phyloP scores from a whole-genome alignment of 1,284 basidiomycete genomes.

The Volvariella volvacea region DNA sequence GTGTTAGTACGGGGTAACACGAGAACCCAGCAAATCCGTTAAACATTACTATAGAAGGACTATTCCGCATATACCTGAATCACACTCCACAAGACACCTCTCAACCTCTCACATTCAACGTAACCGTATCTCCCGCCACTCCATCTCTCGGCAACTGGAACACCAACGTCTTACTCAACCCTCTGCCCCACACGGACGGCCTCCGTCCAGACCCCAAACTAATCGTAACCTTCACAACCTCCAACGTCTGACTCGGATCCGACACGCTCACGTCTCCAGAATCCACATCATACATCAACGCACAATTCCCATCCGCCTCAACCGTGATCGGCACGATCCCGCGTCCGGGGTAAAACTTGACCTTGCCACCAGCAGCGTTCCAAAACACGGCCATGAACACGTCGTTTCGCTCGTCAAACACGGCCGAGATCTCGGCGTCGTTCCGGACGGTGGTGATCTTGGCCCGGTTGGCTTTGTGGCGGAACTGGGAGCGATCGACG shows the following conservation, averaged over 20 bases:
- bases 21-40: too few species aligned
- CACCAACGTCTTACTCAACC: slow-evolving; percentile 7
- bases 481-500: slow-evolving; percentile 26
- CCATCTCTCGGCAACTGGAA: slow-evolving; percentile 15
- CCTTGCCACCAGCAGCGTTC: slow-evolving; percentile 26
- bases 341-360: slow-evolving; percentile 20
- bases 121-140: slow-evolving; percentile 16
- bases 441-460: slow-evolving; percentile 34
- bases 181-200: slow-evolving; percentile 4
- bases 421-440: slow-evolving; percentile 33
- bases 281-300: slow-evolving; percentile 36
- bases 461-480: slow-evolving; percentile 16
- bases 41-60: too few species aligned
- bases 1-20: too few species aligned
- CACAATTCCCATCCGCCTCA: slow-evolving; percentile 31
- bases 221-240: slow-evolving; percentile 17
- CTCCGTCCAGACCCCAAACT: slow-evolving; percentile 15
- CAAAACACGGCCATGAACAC: slow-evolving; percentile 41
- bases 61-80: too few species aligned
- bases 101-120: slow-evolving; percentile 3
- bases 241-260: slow-evolving; percentile 43
- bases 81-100: too few species aligned
- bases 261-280: slow-evolving; percentile 43
- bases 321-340: slow-evolving; percentile 29
- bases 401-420: slow-evolving; percentile 29